Base-by-base conservation (phyloP, 106 monocot genomes). In the Narthecium ossifragum region DNA sequence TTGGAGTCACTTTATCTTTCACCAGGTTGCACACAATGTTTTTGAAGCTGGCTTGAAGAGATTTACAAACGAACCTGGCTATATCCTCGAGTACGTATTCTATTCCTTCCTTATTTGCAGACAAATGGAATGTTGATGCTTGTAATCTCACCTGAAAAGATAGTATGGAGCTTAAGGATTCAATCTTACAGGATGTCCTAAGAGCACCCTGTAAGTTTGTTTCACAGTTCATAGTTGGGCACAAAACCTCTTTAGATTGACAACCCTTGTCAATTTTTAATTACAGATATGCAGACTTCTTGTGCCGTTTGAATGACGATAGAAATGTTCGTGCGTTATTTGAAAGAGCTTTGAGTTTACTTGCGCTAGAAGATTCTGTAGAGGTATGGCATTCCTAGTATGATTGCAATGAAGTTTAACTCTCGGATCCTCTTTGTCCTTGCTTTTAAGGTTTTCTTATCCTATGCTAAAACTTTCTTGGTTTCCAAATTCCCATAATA, bases 251-350 rank as follows among this genome's bases (percentile, higher is more conserved):
- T 36, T 5, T 36, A 36, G 36, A 36, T 36, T 5, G 36, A 36
- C 10, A 36, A n/a, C n/a, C n/a, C n/a, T n/a, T n/a, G n/a, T n/a
- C n/a, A n/a, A n/a, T n/a, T n/a, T n/a, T n/a, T n/a, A n/a, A n/a
- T 68, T 67, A 45, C 61, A 96, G 96, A 56, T 96, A 96, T 81
- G 89, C 86, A 57, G 96, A 96, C 63, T 96, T 96, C 68, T 72
- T 96, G 57, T 90, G 96, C 14, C 90, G 76, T 37, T 62, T 96
- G 69, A 96, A 96, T 79, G 96, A 96, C 70, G 96, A 96, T 56
- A 85, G 86, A 70, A 96, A 96, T 76, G 90, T 90, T 7, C 90
- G 96, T 54, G 96, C 90, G 39, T 79, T 96, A 55, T 96, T 96
- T 81, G 96, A 96, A 67, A 39, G 96, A 58, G 96, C 90, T 50